Evolutionary conservation across 495 filamentous ascomycete species (phyloP).

Genomic region (Aspergillus steynii): DNA sequence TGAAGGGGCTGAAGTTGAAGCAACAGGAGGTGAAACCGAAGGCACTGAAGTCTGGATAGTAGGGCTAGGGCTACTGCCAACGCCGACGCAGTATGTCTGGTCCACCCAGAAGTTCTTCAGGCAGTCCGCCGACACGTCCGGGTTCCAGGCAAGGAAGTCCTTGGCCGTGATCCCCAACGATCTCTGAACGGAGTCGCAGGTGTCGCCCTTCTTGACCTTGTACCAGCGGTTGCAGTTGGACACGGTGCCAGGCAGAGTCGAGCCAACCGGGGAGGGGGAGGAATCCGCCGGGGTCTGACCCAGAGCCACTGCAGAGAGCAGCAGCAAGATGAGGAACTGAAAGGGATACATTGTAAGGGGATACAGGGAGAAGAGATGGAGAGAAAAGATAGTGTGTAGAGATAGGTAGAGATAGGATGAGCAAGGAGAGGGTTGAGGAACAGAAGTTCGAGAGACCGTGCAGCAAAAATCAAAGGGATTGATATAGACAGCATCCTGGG

Average conservation of each 20-base stretch:
- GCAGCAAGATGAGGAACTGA: neutral
- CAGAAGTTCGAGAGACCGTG: too few relatives aligned
- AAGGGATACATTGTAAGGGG: neutral
- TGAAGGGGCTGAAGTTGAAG: neutral
- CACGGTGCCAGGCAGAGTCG: constrained; percentile 18
- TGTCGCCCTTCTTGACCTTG: constrained; percentile 22
- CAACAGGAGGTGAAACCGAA: neutral
- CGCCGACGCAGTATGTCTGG: constrained; percentile 18
- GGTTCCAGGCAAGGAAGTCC: constrained; percentile 28
- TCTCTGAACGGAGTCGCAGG: constrained; percentile 14
- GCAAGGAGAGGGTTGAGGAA: neutral
- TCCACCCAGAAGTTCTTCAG: constrained; percentile 13
- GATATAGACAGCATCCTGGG: too few relatives aligned
- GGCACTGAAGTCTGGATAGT: neutral
- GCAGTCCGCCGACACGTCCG: constrained; percentile 22
- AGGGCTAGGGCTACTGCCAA: constrained; percentile 2
- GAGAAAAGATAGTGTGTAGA: too few relatives aligned
- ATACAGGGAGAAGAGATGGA: neutral
- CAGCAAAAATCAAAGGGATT: too few relatives aligned
- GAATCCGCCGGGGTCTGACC: constrained; percentile 7
- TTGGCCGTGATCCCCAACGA: constrained; percentile 13
- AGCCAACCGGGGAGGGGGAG: constrained; percentile 11
- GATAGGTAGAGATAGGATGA: neutral
- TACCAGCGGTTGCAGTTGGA: constrained; percentile 24
- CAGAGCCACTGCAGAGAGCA: neutral